Conservation (phyloP, 768 basidiomycete species). For the Coprinopsis strossmayeri region DNA sequence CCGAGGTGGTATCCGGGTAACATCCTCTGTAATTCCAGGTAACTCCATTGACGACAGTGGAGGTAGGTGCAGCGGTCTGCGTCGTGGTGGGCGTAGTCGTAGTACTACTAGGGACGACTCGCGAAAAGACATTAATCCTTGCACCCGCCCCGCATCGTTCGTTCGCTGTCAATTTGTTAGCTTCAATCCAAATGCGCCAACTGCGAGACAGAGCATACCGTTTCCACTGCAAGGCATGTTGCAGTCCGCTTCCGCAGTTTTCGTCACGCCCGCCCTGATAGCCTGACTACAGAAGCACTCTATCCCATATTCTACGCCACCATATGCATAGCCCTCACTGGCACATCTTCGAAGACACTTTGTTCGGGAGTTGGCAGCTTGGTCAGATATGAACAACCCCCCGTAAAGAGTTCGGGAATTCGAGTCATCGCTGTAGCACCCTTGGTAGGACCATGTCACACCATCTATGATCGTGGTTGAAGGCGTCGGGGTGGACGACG, state of each 20-base stretch:
- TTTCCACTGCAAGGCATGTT: constrained; percentile 26
- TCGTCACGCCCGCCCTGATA: constrained; percentile 16
- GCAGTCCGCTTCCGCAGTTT: constrained; percentile 21
- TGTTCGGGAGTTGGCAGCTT: constrained; percentile 18
- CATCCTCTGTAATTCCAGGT: constrained; percentile 11
- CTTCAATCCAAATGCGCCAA: too few relatives aligned
- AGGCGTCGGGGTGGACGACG: constrained; percentile 11
- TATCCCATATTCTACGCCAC: constrained; percentile 25
- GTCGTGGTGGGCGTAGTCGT: constrained; percentile 13
- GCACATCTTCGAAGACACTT: constrained; percentile 24
- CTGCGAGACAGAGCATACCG: constrained; percentile 15
- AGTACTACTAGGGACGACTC: constrained; percentile 6
- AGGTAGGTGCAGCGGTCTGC: constrained; percentile 20
- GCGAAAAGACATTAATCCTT: constrained; percentile 20
- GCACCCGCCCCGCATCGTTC: constrained; percentile 26
- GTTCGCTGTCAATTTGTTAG: constrained; percentile 17
- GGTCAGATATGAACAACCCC: constrained; percentile 6
- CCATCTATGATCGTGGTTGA: constrained; percentile 15
- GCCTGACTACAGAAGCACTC: constrained; percentile 26
- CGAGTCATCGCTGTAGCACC: constrained; percentile 15
- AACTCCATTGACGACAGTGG: constrained; percentile 21
- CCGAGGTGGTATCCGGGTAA: constrained; percentile 16
- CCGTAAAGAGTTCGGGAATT: constrained; percentile 3
- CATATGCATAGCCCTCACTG: constrained; percentile 20
- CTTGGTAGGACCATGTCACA: constrained; percentile 15